These are phyloP conservation scores for Lactifluus pinguis DNA, from an alignment of 768 basidiomycete species.

Conservation along the genomic window DNA sequence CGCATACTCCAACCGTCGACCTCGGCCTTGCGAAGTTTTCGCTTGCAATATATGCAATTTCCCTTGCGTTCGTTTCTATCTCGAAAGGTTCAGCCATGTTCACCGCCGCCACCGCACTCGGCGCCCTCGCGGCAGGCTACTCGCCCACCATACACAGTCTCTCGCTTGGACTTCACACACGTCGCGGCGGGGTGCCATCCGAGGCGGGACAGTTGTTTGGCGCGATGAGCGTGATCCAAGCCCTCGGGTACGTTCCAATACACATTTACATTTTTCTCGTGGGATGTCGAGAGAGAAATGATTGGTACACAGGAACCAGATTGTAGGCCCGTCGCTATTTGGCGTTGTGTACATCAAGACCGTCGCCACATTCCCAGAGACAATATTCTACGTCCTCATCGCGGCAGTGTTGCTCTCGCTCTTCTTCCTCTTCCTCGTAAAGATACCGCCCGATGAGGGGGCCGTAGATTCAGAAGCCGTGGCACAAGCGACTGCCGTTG, in stretches of 20 bases:
- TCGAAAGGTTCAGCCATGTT: constrained; percentile 42
- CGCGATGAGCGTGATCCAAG: constrained; percentile 65
- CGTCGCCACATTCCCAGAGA: constrained; percentile 57
- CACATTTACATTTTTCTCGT: background rate
- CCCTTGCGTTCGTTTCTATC: constrained; percentile 41
- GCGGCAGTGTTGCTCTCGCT: constrained; percentile 35
- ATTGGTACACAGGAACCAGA: constrained; percentile 36
- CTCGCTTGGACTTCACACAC: constrained; percentile 55
- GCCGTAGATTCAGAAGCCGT: background rate
- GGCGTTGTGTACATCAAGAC: constrained; percentile 65
- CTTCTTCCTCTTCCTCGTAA: constrained; percentile 39
- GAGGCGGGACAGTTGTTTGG: constrained; percentile 76
- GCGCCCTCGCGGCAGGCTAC: constrained; percentile 55
- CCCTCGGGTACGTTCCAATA: constrained; percentile 40
- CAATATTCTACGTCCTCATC: constrained; percentile 56
- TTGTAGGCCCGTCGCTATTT: constrained; percentile 65
- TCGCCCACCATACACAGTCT: constrained; percentile 62
- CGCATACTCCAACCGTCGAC: constrained; percentile 45
- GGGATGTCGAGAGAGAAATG: background rate
- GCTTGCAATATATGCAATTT: constrained; percentile 25
- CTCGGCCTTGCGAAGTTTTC: constrained; percentile 58
- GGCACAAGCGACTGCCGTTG: background rate
- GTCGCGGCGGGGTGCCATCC: constrained; percentile 34
- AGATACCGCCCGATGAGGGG: constrained; percentile 24
- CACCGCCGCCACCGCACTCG: constrained; percentile 38